A percentile compares a stretch with the other conserved stretches of the same genome.
These are phyloP conservation scores for Colletotrichum falcatum DNA, from an alignment of 2,329 filamentous ascomycete genomes.

Conservation along the genomic window DNA sequence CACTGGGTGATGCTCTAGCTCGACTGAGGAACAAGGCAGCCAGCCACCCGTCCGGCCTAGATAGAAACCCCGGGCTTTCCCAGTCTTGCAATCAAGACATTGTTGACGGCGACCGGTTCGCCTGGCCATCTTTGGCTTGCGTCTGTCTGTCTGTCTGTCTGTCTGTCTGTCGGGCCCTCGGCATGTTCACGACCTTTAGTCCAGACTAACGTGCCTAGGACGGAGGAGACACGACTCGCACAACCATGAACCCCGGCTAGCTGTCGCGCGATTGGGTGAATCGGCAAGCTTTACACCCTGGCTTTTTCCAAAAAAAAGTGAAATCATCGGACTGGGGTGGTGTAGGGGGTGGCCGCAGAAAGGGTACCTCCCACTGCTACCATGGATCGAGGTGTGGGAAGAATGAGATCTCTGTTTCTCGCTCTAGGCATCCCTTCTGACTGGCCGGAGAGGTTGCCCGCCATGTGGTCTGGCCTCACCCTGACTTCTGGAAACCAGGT, in stretches of 20 bases:
- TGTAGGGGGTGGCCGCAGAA: conserved; percentile 25
- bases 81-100: background rate
- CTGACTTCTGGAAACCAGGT: background rate
- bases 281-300: conserved; percentile 6
- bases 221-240: conserved; percentile 9
- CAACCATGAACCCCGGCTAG: background rate
- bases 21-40: background rate
- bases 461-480: conserved; percentile 21
- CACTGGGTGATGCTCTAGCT: conserved; percentile 25
- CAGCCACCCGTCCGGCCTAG: conserved; percentile 5
- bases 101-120: background rate
- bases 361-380: conserved; percentile 33
- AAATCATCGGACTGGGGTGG: conserved; percentile 35
- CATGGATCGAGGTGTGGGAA: conserved; percentile 39
- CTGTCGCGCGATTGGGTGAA: conserved; percentile 5
- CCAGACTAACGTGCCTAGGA: background rate
- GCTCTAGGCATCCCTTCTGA: conserved; percentile 19
- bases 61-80: background rate
- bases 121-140: background rate
- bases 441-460: conserved; percentile 12
- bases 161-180: background rate
- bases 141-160: background rate
- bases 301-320: conserved; percentile 8
- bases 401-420: conserved; percentile 34
- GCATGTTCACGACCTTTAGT: background rate